A percentile compares a stretch with the other conserved stretches of the same genome.
These are phyloP conservation scores for Ophiostoma populinum DNA, from an alignment of 2,329 filamentous ascomycete genomes.

Conservation along the genomic window DNA sequence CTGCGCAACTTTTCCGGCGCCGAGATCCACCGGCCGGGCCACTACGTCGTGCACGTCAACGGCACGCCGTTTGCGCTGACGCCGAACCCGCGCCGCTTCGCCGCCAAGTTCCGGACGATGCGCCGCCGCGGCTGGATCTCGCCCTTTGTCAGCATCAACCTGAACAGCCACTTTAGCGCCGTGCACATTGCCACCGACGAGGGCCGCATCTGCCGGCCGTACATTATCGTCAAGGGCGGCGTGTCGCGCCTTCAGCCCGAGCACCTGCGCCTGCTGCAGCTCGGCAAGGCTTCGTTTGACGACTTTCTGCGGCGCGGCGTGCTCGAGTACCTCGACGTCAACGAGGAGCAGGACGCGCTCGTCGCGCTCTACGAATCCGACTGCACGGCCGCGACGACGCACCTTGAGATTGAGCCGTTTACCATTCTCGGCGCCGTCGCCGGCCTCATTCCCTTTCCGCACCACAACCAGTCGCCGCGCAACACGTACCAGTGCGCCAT, in stretches of 20 bases:
- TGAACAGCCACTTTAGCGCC: slow-evolving; percentile 80
- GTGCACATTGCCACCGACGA: slow-evolving; percentile 96
- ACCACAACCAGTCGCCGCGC: slow-evolving; percentile 96
- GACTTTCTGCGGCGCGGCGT: slow-evolving; percentile 81
- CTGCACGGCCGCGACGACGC: slow-evolving; percentile 69
- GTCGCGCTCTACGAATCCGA: slow-evolving; percentile 81
- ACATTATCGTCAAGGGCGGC: slow-evolving; percentile 85
- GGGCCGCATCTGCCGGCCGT: slow-evolving; percentile 84
- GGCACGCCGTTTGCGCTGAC: slow-evolving; percentile 86
- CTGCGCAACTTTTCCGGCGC: slow-evolving; percentile 55
- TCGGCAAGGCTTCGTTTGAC: slow-evolving; percentile 76
- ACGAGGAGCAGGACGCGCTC: slow-evolving; percentile 93
- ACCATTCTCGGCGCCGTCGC: slow-evolving; percentile 91
- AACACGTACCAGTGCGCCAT: slow-evolving; percentile 99
- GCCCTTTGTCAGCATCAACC: slow-evolving; percentile 90
- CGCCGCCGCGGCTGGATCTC: slow-evolving; percentile 82
- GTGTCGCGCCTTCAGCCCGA: slow-evolving; percentile 63
- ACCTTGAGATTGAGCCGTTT: slow-evolving; percentile 95
- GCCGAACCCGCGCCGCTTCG: slow-evolving; percentile 68
- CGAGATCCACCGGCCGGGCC: slow-evolving; percentile 70
- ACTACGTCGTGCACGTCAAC: slow-evolving; percentile 87
- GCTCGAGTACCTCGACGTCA: slow-evolving; percentile 93
- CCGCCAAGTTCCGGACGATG: slow-evolving; percentile 70
- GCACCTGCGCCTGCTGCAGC: slow-evolving; percentile 66
- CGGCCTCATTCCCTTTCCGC: slow-evolving; percentile 90